These are phyloP conservation scores for Pyricularia sp. DNA, from an alignment of 2,329 filamentous ascomycete species.

Conservation along the genomic window DNA sequence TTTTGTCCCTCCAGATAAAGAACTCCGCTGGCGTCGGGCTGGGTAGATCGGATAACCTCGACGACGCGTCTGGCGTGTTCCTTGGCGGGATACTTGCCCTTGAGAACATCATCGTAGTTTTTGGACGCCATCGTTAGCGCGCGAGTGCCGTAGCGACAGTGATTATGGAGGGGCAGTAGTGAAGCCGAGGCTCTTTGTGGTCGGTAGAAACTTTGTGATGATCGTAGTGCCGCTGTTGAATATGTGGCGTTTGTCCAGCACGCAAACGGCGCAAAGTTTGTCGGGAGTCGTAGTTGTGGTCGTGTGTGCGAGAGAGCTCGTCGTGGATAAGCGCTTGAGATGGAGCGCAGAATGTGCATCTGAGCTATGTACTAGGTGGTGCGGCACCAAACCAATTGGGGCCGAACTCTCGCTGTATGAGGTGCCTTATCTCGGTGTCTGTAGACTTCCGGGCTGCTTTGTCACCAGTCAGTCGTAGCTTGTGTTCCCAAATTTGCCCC, in stretches of 20 bases:
- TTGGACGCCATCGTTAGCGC: constrained; percentile 9
- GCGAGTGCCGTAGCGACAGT: not conserved
- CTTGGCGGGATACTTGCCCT: constrained; percentile 73
- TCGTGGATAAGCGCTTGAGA: not conserved
- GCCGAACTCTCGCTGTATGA: not conserved
- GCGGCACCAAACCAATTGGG: not conserved
- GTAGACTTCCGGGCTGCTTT: not conserved
- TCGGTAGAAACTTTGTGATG: not conserved
- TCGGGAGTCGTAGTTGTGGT: not conserved
- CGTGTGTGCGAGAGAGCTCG: not conserved
- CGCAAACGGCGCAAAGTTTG: not conserved
- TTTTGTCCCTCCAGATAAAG: constrained; percentile 84
- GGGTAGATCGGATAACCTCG: constrained; percentile 60
- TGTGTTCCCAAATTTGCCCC: not conserved
- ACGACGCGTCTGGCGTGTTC: constrained; percentile 77
- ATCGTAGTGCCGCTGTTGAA: not conserved
- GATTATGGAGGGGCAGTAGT: not conserved
- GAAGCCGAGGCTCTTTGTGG: not conserved
- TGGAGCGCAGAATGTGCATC: not conserved
- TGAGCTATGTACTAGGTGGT: not conserved
- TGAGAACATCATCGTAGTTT: constrained; percentile 40
- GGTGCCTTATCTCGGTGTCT: not conserved
- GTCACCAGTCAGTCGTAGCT: not conserved
- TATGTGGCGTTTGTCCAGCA: not conserved
- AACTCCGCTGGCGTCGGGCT: constrained; percentile 57